Conservation (phyloP, 257 asterid genomes). For the Coffea eugenioides region DNA sequence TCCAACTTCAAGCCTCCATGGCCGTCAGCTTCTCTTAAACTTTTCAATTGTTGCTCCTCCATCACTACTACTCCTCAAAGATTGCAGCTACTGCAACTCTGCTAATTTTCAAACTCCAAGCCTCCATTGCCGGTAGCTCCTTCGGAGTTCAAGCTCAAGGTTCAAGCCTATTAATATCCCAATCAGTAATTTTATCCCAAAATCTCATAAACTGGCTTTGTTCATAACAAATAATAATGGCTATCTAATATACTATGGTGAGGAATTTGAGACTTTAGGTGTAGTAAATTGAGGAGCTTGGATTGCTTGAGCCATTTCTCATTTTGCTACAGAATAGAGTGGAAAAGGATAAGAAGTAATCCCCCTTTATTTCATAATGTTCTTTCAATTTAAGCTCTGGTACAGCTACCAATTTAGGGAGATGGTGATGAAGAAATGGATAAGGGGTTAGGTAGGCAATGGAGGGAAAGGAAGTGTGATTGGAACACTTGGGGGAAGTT, state of each 20-base stretch:
- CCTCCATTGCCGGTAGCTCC: too few relatives aligned
- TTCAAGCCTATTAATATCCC: too few relatives aligned
- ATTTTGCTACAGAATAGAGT: constrained; percentile 21
- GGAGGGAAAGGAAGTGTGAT: neutral
- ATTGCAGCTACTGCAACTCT: too few relatives aligned
- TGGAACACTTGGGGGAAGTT: constrained; percentile 1
- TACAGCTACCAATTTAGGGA: neutral
- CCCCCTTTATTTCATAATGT: constrained; percentile 20
- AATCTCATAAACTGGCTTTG: too few relatives aligned
- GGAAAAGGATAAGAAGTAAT: constrained; percentile 22
- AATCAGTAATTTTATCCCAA: too few relatives aligned
- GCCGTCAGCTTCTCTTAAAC: too few relatives aligned
- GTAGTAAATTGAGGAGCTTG: constrained; percentile 44
- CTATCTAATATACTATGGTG: constrained; percentile 21
- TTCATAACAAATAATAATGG: too few relatives aligned
- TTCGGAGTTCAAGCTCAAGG: too few relatives aligned
- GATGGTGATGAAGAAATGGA: neutral
- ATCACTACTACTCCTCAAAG: too few relatives aligned
- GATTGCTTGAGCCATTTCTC: constrained; percentile 50
- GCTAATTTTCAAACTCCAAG: too few relatives aligned
- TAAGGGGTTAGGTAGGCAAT: neutral
- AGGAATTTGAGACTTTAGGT: constrained; percentile 29
- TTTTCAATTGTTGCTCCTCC: too few relatives aligned
- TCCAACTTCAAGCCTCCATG: too few relatives aligned
- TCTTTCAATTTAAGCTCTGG: neutral